phyloP scores from a whole-genome alignment of 257 asterid genomes.

The Jacaranda copaia region DNA sequence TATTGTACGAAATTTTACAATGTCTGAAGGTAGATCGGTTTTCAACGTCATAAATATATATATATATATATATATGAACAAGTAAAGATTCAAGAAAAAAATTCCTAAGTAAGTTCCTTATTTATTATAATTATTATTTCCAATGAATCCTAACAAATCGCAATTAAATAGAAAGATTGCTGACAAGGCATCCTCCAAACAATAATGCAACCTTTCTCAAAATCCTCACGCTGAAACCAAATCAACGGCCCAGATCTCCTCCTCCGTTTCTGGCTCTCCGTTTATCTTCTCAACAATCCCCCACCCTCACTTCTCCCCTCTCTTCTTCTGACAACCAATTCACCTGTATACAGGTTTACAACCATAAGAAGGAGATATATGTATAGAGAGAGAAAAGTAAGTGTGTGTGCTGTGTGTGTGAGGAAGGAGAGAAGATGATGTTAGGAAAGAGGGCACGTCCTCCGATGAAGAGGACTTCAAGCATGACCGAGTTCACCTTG shows the following conservation, averaged over 20 bases:
- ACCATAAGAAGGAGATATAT: background rate
- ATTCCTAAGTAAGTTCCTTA: conserved; percentile 27
- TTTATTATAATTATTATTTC: background rate
- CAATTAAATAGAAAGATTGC: conserved; percentile 34
- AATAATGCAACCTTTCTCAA: conserved; percentile 49
- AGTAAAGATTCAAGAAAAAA: conserved; percentile 26
- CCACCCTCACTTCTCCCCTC: conserved; percentile 19
- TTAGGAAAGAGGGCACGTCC: conserved; percentile 78
- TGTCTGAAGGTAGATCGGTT: background rate
- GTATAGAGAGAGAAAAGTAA: conserved; percentile 26
- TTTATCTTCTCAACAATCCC: conserved; percentile 61
- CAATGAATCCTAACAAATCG: conserved; percentile 22
- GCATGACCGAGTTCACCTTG: conserved; percentile 73
- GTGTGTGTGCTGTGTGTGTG: background rate
- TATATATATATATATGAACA: background rate
- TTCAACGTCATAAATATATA: background rate
- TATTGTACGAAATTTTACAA: background rate
- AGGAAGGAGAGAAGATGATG: conserved; percentile 50
- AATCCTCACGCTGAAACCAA: conserved; percentile 34
- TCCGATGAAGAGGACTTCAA: conserved; percentile 80
- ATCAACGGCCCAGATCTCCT: conserved; percentile 65
- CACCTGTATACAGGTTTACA: background rate
- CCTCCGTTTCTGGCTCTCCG: conserved; percentile 61
- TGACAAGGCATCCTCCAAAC: conserved; percentile 50
- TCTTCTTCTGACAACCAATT: background rate